Evolutionary conservation across 192 early-diverging fungal species (phyloP).

Genomic region (Oehlia diaphana): DNA sequence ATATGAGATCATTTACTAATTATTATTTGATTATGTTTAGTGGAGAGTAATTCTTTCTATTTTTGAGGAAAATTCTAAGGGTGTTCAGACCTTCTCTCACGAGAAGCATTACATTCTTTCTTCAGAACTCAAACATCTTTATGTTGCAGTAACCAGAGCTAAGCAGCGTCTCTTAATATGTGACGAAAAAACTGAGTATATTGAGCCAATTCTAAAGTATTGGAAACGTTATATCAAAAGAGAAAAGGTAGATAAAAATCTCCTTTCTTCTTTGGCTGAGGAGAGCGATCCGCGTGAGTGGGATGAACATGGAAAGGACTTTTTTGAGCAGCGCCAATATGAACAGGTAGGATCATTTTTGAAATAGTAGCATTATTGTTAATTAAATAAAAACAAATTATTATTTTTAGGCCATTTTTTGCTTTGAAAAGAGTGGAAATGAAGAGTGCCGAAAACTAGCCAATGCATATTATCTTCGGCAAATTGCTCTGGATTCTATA

Average conservation of each 20-base stretch:
- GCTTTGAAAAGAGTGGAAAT: constrained; percentile 12
- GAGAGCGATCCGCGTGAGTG: not conserved
- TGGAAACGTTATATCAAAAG: too few relatives aligned
- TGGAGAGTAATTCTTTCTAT: not conserved
- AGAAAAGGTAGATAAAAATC: too few relatives aligned
- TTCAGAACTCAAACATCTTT: constrained; percentile 13
- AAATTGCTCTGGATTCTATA: not conserved
- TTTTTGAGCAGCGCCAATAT: constrained; percentile 5
- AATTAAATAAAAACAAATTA: not conserved
- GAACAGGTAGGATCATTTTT: not conserved
- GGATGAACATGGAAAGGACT: not conserved
- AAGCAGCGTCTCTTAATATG: not conserved
- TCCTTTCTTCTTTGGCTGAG: too few relatives aligned
- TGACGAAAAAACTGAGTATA: not conserved
- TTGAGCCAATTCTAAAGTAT: not conserved
- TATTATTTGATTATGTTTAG: not conserved
- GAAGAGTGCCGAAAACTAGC: not conserved
- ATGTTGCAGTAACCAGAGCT: constrained; percentile 20
- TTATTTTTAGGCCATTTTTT: constrained; percentile 14
- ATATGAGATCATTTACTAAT: not conserved
- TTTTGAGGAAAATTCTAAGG: not conserved
- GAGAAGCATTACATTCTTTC: constrained; percentile 4
- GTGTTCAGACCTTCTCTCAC: not conserved
- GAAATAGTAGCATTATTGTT: not conserved
- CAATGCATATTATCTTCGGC: not conserved